Percentiles rank a stretch among this genome's conserved stretches.
phyloP scores from a whole-genome alignment of 371 early-diverging fungal species.

The Parasitella parasitica region DNA sequence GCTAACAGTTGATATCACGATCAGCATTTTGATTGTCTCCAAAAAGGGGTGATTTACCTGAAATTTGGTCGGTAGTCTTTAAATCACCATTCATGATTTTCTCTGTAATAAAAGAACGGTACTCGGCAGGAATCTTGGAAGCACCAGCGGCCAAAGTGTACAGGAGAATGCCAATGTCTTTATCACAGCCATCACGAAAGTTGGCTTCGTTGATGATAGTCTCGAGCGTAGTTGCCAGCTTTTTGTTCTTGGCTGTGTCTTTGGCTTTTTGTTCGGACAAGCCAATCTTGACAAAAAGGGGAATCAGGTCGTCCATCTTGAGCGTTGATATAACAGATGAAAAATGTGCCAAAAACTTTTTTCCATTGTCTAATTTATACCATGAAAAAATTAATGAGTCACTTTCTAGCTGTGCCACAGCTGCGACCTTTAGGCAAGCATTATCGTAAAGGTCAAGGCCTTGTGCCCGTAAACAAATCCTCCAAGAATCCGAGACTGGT shows the following conservation, averaged over 20 bases:
- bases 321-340: background rate
- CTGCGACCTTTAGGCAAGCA: too few relatives aligned
- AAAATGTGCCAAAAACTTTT: constrained; percentile 6
- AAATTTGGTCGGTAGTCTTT: constrained; percentile 83
- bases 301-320: constrained; percentile 54
- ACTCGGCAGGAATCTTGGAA: constrained; percentile 73
- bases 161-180: constrained; percentile 73
- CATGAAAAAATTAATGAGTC: too few relatives aligned
- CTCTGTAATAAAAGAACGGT: constrained; percentile 74
- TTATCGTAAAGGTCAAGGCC: too few relatives aligned
- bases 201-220: constrained; percentile 65
- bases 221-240: constrained; percentile 80
- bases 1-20: constrained; percentile 45
- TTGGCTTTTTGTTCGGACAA: constrained; percentile 89
- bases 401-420: too few relatives aligned
- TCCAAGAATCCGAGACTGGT: too few relatives aligned
- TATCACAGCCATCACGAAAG: constrained; percentile 61
- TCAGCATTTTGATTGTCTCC: background rate
- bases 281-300: constrained; percentile 84
- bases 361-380: too few relatives aligned
- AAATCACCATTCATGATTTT: constrained; percentile 75
- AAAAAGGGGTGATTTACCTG: constrained; percentile 52
- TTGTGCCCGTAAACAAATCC: too few relatives aligned
- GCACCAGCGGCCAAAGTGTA: constrained; percentile 88
- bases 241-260: constrained; percentile 94